phyloP scores from a whole-genome alignment of 1,139 yeast species.

The Kazachstania sp. region DNA sequence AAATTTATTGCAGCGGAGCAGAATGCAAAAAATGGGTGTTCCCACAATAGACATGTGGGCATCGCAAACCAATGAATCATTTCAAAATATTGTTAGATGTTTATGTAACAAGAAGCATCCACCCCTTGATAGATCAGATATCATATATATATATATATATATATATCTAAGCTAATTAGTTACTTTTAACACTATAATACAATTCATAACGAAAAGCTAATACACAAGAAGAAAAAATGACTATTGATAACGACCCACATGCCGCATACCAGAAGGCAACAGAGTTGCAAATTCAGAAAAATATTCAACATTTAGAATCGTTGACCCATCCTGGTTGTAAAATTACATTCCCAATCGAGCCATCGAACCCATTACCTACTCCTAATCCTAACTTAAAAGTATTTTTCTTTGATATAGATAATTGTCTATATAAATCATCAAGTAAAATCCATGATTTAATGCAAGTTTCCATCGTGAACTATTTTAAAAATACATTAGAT shows the following conservation, averaged over 20 bases:
- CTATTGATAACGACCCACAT: constrained; percentile 14
- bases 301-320: constrained; percentile 29
- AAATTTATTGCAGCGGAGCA: too few relatives aligned
- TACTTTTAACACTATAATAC: neutral
- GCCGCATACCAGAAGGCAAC: constrained; percentile 19
- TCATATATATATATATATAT: too few relatives aligned
- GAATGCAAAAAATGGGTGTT: too few relatives aligned
- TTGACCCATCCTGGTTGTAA: constrained; percentile 32
- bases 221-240: constrained; percentile 12
- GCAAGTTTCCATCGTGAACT: constrained; percentile 78
- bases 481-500: constrained; percentile 56
- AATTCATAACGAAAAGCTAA: neutral
- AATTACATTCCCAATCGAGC: constrained; percentile 22
- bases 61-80: neutral
- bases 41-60: neutral
- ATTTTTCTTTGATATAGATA: constrained; percentile 87
- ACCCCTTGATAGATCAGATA: too few relatives aligned
- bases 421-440: constrained; percentile 71
- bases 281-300: constrained; percentile 22
- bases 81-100: neutral
- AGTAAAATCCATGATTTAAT: constrained; percentile 75
- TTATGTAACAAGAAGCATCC: too few relatives aligned
- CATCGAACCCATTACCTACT: constrained; percentile 14
- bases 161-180: too few relatives aligned
- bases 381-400: constrained; percentile 33